Evolutionary conservation across 805 yeast genomes (phyloP), one percentile per base, ranked within the genome.

Genomic region (Candida khao-thaluensis): DNA sequence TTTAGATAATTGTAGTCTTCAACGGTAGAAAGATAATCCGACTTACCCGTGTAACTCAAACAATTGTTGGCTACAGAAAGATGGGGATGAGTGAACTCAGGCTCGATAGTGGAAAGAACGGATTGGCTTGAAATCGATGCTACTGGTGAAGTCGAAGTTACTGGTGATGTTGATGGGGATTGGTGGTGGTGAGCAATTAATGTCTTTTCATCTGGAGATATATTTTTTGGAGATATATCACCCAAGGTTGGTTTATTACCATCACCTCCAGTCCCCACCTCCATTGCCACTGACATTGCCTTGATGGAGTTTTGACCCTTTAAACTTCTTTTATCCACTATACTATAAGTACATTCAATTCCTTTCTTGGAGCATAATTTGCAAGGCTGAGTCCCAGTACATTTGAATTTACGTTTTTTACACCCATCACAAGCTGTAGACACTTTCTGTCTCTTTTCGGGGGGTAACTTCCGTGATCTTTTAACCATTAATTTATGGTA

Each of bases 381-480:
- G 39, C 59, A 54, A 2, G 59, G 59, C n/a, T 42, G 31, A 27
- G 49, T 46, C 3, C 58, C 59, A 15, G 56, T 37, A 38, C 59
- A 54, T 25, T 48, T 48, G 45, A 47, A 51, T 38, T 51, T 51
- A 8, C 51, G 40, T 17, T 47, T 44, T 30, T 54, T 54, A 35
- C 59, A 54, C 12, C 48, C 42, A 38, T 54, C 59, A 39, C 59
- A 54, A 18, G 59, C 59, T n/a, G 56, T 52, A 20, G 58, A 51
- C 2, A 54, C 59, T 36, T 54, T 54, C 37, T 48, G 53, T 23
- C 59, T 42, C 38, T 52, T 52, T n/a, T 53, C 59, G 3, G 47
- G 48, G 5, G 51, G 51, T 26, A 49, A 20, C 31, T 38, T 40
- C 35, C 52, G 39, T 22, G 40, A 30, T 27, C 51, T 25, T 34